These are phyloP conservation scores for Aspergillus sclerotioniger DNA, from an alignment of 495 filamentous ascomycete genomes.

Conservation along the genomic window DNA sequence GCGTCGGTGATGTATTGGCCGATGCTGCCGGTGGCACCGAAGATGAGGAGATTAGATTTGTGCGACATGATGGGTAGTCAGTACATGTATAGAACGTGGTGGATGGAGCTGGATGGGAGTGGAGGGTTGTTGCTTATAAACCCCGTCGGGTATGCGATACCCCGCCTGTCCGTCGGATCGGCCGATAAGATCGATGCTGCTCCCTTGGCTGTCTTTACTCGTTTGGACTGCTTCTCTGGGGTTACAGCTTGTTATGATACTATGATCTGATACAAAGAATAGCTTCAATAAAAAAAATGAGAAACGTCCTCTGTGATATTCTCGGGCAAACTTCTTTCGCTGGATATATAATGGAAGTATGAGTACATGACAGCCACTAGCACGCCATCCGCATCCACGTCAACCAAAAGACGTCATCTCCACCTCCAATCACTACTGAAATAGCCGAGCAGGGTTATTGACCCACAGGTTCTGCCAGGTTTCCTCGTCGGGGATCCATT, in stretches of 20 bases:
- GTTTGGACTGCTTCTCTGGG: too few species aligned
- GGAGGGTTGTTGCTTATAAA: background rate
- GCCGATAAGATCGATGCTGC: background rate
- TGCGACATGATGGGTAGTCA: background rate
- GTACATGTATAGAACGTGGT: background rate
- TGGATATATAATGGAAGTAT: too few species aligned
- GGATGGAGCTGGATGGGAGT: background rate
- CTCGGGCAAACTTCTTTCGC: too few species aligned
- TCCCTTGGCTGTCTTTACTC: too few species aligned
- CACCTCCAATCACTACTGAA: background rate
- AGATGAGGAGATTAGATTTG: constrained; percentile 55
- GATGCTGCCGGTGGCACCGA: constrained; percentile 69
- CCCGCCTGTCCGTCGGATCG: too few species aligned
- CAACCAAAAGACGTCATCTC: background rate
- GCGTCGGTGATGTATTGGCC: constrained; percentile 61
- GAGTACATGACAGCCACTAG: too few species aligned
- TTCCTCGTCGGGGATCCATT: background rate
- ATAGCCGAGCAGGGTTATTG: background rate
- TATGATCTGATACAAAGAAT: too few species aligned
- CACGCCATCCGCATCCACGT: background rate
- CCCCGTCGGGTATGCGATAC: background rate
- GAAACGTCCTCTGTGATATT: too few species aligned
- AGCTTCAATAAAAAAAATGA: too few species aligned
- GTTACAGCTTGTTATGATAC: too few species aligned
- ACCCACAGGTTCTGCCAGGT: background rate